These are phyloP conservation scores for Botrytis elliptica DNA, from an alignment of 2,329 filamentous ascomycete species.

Conservation along the genomic window DNA sequence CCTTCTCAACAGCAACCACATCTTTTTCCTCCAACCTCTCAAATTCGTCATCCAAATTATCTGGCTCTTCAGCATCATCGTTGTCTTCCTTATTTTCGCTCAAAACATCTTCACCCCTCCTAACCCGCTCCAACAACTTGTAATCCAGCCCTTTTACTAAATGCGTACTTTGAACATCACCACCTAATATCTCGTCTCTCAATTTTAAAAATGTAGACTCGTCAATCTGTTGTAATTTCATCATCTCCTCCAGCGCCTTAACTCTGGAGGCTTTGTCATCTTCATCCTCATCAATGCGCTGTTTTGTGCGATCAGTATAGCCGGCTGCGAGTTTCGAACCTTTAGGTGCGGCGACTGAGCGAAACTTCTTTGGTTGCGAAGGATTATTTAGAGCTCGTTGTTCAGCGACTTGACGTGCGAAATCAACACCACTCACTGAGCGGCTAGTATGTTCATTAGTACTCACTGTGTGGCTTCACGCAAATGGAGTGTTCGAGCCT, in stretches of 20 bases:
- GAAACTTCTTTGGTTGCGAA: conserved; percentile 68
- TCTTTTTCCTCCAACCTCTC: conserved; percentile 57
- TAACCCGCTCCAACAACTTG: conserved; percentile 69
- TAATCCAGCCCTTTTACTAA: conserved; percentile 91
- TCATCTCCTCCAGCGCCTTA: conserved; percentile 74
- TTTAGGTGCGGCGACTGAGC: conserved; percentile 72
- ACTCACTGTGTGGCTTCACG: background rate
- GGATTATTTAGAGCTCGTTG: conserved; percentile 39
- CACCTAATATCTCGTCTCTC: conserved; percentile 75
- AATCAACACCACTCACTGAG: conserved; percentile 57
- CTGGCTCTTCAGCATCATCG: conserved; percentile 28
- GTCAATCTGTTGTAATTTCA: conserved; percentile 83
- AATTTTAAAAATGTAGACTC: conserved; percentile 73
- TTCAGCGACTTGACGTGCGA: conserved; percentile 83
- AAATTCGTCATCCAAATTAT: conserved; percentile 65
- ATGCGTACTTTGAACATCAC: conserved; percentile 77
- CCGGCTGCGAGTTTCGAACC: conserved; percentile 76
- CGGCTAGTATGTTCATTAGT: conserved; percentile 22
- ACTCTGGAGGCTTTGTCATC: conserved; percentile 64
- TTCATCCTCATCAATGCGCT: conserved; percentile 52
- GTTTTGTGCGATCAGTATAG: conserved; percentile 78
- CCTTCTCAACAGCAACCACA: conserved; percentile 52
- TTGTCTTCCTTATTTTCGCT: conserved; percentile 36
- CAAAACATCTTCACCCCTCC: conserved; percentile 48
- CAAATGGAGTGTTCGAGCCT: conserved; percentile 38